Evolutionary conservation across 1,139 yeast species (phyloP).

Genomic region (Diutina ranongensis): DNA sequence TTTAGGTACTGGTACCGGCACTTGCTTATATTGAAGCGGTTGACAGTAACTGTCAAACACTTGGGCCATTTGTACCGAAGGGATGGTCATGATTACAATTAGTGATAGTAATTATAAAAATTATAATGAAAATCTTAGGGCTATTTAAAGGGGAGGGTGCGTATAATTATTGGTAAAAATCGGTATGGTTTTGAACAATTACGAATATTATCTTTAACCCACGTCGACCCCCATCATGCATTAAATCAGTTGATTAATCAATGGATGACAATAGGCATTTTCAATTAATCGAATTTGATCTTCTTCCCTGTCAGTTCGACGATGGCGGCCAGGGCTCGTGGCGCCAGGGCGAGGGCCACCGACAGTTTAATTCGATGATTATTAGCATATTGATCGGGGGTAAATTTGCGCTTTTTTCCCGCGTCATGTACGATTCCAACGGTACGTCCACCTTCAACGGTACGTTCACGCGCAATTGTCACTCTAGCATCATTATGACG

Average conservation of each 20-base stretch:
- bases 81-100: constrained; percentile 18
- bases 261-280: too few species aligned
- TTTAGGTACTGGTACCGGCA: constrained; percentile 52
- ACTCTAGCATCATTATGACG: neutral
- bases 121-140: too few species aligned
- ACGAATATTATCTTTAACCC: too few species aligned
- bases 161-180: too few species aligned
- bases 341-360: constrained; percentile 79
- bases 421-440: neutral
- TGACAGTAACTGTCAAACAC: constrained; percentile 62
- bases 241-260: too few species aligned
- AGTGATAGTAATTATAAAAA: too few species aligned
- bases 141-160: too few species aligned
- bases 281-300: constrained; percentile 41
- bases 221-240: too few species aligned
- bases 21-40: constrained; percentile 47
- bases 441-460: neutral
- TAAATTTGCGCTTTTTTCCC: neutral
- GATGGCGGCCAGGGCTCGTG: constrained; percentile 81
- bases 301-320: constrained; percentile 89
- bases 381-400: constrained; percentile 5
- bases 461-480: neutral
- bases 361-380: constrained; percentile 62
- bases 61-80: constrained; percentile 61
- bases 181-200: too few species aligned